These are phyloP conservation scores for Globisporangium solare DNA, from an alignment of 352 stramenopile genomes.

Conservation along the genomic window DNA sequence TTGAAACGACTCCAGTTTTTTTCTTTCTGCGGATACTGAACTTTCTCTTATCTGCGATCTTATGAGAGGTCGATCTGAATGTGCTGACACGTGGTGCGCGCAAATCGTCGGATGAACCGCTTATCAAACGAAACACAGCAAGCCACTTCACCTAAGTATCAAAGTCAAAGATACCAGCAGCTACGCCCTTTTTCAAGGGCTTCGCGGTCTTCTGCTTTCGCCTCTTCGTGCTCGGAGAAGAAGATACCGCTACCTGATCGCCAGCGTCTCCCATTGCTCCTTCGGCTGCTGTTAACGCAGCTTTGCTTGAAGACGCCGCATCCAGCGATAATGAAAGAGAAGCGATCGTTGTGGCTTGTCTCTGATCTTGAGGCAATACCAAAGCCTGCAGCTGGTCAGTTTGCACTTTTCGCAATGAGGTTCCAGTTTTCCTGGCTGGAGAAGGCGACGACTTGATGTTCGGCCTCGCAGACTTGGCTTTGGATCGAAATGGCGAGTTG, in stretches of 20 bases:
- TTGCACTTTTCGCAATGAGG: too few species aligned
- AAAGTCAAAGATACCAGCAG: constrained; percentile 10
- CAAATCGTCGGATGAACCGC: too few species aligned
- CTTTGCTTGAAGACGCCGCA: too few species aligned
- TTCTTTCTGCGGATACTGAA: constrained; percentile 1
- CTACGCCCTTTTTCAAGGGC: not conserved
- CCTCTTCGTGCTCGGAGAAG: not conserved
- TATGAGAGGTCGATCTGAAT: too few species aligned
- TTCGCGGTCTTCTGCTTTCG: not conserved
- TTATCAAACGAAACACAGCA: not conserved
- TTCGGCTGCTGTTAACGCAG: too few species aligned
- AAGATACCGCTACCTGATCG: not conserved
- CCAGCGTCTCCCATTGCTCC: not conserved
- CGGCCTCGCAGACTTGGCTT: constrained; percentile 1
- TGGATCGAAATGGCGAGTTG: not conserved
- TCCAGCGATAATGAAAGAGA: too few species aligned
- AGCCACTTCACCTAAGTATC: constrained; percentile 8
- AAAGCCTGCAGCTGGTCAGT: too few species aligned
- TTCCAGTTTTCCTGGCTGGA: too few species aligned
- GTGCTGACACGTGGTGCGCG: too few species aligned
- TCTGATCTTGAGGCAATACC: too few species aligned
- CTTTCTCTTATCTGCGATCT: not conserved
- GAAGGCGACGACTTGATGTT: not conserved
- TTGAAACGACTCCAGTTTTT: not conserved
- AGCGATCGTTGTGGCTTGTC: too few species aligned